Base-by-base conservation (phyloP, 371 early-diverging fungal species). In the Rozella allomycis region DNA sequence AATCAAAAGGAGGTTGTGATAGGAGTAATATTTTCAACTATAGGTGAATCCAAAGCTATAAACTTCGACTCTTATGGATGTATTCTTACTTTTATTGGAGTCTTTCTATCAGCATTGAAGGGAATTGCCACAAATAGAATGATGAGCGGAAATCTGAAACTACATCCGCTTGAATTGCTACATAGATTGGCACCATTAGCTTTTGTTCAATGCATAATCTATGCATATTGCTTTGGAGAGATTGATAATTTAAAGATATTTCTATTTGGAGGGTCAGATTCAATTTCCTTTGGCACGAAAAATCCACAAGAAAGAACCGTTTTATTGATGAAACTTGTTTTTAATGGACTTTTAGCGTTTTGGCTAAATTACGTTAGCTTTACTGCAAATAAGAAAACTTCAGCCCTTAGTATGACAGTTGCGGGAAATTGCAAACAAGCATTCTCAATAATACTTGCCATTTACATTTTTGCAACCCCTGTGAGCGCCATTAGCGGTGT, bases 391-490 rank as follows among this genome's bases (percentile, higher is more conserved):
- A 73, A 72, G 46, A 70, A 72, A 45, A 77, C 80, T 12, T 63
- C 72, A 25, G 76, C 83, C 3, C 50, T 85, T 35, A 77, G 76
- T 14, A 81, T 82, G 76, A 74, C 79, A 0, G 82, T 82, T 6
- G 80, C 83, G 26, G 80, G 74, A 32, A 80, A 84, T 45, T 76
- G 81, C 23, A 81, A 84, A 53, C 79, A 79, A 35, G 79, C 74
- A 1, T 52, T 82, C 27, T 72, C 74, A 17, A 75, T 85, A 26
- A 53, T 73, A 12, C 43, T 81, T 23, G 70, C 76, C 5, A 72
- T 81, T 7, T 48, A 67, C 17, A 61, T 85, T 22, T 82, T 85
- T 52, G 46, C 65, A 28, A 55, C 70, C 13, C 45, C 47, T 16
- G 70, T 85, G 30, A 67, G 64, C 1, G 34, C 48, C 14, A 55